These are phyloP conservation scores for Hygrophorus pudorinus DNA, from an alignment of 768 basidiomycete species.

Conservation along the genomic window DNA sequence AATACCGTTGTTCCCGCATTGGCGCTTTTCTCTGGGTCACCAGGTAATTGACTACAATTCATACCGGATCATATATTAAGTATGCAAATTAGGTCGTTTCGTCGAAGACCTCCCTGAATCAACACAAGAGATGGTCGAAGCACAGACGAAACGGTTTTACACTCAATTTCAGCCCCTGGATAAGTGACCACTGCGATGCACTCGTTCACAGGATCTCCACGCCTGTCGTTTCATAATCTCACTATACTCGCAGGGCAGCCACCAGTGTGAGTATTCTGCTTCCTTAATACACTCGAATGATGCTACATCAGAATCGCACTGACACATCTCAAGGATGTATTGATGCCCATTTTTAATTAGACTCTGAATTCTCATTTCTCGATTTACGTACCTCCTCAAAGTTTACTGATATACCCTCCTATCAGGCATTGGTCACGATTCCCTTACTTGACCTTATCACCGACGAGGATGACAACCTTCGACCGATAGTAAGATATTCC, in stretches of 20 bases:
- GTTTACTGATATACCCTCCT: no score
- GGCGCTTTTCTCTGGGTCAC: conserved; percentile 78
- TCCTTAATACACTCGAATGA: background rate
- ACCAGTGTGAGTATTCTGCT: background rate
- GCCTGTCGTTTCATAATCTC: background rate
- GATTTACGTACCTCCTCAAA: background rate
- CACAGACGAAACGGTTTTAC: conserved; percentile 78
- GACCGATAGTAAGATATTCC: no score
- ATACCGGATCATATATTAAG: background rate
- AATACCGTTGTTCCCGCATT: conserved; percentile 90
- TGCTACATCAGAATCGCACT: conserved; percentile 1
- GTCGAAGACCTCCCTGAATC: conserved; percentile 85
- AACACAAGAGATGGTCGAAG: conserved; percentile 86
- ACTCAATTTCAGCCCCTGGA: conserved; percentile 67
- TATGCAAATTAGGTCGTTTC: conserved; percentile 50
- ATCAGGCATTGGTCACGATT: no score
- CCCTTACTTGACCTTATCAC: no score
- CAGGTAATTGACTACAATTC: conserved; percentile 42
- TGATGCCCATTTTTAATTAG: no score
- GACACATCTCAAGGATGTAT: background rate
- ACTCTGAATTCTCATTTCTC: background rate
- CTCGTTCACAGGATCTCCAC: background rate
- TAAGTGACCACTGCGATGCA: conserved; percentile 9
- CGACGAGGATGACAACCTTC: no score
- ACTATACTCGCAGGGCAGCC: background rate